These are phyloP conservation scores for Aspergillus pseudotamarii DNA, from an alignment of 2,329 filamentous ascomycete genomes.

Conservation along the genomic window DNA sequence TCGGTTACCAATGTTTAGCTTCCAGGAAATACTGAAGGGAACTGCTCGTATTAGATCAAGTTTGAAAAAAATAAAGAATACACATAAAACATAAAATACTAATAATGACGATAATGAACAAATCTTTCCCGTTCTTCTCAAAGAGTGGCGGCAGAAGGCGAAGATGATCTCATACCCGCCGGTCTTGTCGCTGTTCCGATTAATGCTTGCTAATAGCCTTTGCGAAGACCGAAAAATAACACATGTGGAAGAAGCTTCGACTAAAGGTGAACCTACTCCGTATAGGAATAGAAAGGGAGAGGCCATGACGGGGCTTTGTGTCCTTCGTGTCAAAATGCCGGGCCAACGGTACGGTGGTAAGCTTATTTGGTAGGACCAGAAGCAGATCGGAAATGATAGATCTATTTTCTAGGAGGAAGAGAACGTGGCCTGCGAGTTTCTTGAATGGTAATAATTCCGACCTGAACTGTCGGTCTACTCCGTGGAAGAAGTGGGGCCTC, in stretches of 20 bases:
- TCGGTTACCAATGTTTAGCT: not conserved
- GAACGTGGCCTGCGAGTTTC: slow-evolving; percentile 25
- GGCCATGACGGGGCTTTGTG: not conserved
- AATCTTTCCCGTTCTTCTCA: not conserved
- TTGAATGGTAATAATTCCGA: slow-evolving; percentile 14
- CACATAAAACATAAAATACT: no score
- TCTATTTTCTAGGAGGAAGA: slow-evolving; percentile 11
- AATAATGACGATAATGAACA: not conserved
- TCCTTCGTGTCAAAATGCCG: slow-evolving; percentile 13
- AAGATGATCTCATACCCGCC: not conserved
- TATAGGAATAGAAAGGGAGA: not conserved
- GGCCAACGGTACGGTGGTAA: slow-evolving; percentile 14
- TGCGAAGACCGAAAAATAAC: not conserved
- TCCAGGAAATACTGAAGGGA: not conserved
- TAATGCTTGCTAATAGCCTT: not conserved
- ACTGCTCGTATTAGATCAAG: not conserved
- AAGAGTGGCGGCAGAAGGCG: not conserved
- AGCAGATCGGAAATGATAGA: slow-evolving; percentile 15
- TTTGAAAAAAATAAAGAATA: no score
- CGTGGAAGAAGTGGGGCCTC: not conserved
- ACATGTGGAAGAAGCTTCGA: not conserved
- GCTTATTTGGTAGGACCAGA: slow-evolving; percentile 13
- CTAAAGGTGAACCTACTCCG: not conserved
- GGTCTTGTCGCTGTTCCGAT: not conserved
- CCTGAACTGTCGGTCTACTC: slow-evolving; percentile 12